Evolutionary conservation across 768 basidiomycete genomes (phyloP), one percentile per base, ranked within the genome.

Genomic region (Xerocomellus intermedius): DNA sequence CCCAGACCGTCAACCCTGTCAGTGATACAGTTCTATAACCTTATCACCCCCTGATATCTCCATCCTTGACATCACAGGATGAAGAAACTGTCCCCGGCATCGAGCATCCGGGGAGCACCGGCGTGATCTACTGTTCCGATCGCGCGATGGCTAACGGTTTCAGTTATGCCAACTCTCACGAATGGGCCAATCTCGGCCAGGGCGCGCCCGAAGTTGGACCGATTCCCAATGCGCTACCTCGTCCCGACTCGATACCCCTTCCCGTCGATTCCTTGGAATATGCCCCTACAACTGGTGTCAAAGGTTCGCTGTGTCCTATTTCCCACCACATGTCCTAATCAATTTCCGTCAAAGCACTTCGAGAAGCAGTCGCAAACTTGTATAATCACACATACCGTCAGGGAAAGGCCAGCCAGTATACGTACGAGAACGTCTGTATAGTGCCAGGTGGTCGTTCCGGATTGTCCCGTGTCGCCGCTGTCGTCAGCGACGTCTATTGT

Each of bases 81-180:
- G 92, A 94, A 63, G 92, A 95, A 73, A 93, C 92, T 1, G 84
- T 95, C 5, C 93, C 92, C 19, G 92, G 91, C 46, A 90, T 91
- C 64, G 81, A 86, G 66, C 90, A 91, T 67, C 91, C 91, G 2
- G 82, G 83, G 33, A 73, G 73, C 62, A 80, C 79, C 1, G 76
- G 80, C 55, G 84, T 86, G 26, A 85, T 95, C 64, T 97, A 95
- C 69, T 94, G 93, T 71, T 92, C 90, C 2, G 91, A 94, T 66
- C 85, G 94, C 55, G 91, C 94, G n/a, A 91, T 93, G 77, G 93
- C 93, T 12, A 96, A 97, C 66, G 94, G 94, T 9, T 97, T 94
- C 77, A 86, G 75, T 59, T 89, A 91, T 61, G 82, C 87, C 55
- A 76, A 77, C 60, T 85, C 84, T 14, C 86, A 91, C 64, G 85